Percentiles rank a stretch among this genome's conserved stretches.
Evolutionary conservation across 257 asterid genomes (phyloP).

Genomic region (Solanum pinnatisectum): DNA sequence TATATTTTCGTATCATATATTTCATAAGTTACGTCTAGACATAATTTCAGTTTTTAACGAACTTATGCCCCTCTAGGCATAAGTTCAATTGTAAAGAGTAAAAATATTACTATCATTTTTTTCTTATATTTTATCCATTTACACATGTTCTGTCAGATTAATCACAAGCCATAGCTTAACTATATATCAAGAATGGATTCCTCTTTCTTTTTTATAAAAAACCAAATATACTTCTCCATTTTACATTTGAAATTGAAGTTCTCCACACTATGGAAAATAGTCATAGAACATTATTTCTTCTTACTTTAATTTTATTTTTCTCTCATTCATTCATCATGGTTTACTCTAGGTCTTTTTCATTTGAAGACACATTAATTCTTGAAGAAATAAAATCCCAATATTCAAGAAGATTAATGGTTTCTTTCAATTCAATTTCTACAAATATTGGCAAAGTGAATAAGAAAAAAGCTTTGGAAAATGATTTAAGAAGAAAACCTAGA

Average conservation of each 20-base stretch:
- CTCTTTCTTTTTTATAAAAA: slow-evolving; percentile 1
- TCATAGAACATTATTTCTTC: slow-evolving; percentile 13
- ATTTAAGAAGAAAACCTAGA: slow-evolving; percentile 33
- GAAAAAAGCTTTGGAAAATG: slow-evolving; percentile 32
- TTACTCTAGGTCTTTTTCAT: background rate
- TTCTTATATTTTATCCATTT: background rate
- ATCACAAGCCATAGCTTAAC: slow-evolving; percentile 15
- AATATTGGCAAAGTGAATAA: slow-evolving; percentile 19
- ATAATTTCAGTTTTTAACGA: too few relatives aligned
- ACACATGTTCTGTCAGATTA: slow-evolving; percentile 36
- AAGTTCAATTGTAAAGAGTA: too few relatives aligned
- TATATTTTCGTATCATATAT: too few relatives aligned
- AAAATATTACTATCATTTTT: background rate
- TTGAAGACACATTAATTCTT: background rate
- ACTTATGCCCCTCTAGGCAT: rapidly evolving
- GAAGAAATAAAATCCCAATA: background rate
- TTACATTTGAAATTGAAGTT: background rate
- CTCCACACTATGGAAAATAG: slow-evolving; percentile 3
- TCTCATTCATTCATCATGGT: background rate
- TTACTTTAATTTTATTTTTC: slow-evolving; percentile 14
- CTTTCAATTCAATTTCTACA: slow-evolving; percentile 12
- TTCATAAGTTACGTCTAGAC: too few relatives aligned
- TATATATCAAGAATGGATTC: background rate
- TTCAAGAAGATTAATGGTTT: slow-evolving; percentile 31
- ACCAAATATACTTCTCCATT: background rate